Base-by-base conservation (phyloP, 139 green algal genomes). In the Dunaliella sp. region DNA sequence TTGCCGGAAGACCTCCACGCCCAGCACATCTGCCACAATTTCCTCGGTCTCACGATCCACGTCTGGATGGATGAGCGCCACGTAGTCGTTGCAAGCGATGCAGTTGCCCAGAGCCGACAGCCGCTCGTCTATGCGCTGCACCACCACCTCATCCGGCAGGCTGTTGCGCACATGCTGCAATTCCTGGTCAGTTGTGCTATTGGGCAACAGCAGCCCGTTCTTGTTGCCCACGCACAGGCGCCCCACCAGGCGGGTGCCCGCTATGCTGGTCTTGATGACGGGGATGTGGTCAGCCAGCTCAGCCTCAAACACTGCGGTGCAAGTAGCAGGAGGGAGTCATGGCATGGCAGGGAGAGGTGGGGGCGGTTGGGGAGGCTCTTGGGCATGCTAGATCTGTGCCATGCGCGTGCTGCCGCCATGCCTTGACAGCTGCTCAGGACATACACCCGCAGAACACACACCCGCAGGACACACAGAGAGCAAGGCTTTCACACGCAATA, bases 1-100 rank as follows among this genome's bases (percentile, higher is more conserved):
- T 83, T 99, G 96, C n/a, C 97, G 92, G 91, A 99, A 99, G 22
- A 99, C 98, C 92, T 99, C 98, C 79, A 99, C 96, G 26, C 98
- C 98, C 84, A 99, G 91, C 86, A 99, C 96, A 92, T 99, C 98
- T 24, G 95, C 96, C 24, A 92, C 72, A 36, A 92, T 89, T 80
- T 87, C 75, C 86, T 88, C 83, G 22, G 84, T 87, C 73, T 88
- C 84, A 25, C 86, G 93, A 89, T 99, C 98, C 12, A 99, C 92
- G 92, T 99, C 97, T 0, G 97, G 96, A 89, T 99, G 98, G 33
- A 99, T 95, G 57, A 99, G 89, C 26, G 96, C 96, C 12, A 99
- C 96, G 80, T 99, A 99, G 90, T 99, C 98, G 87, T 99, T 99
- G 92, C 94, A 98, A 12, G 94, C 92, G 33, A 99, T 98, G 92